Percentiles rank a stretch among this genome's conserved stretches.
Evolutionary conservation across 2,329 filamentous ascomycete species (phyloP).

Genomic region (Immersiporthe knoxdaviesiana): DNA sequence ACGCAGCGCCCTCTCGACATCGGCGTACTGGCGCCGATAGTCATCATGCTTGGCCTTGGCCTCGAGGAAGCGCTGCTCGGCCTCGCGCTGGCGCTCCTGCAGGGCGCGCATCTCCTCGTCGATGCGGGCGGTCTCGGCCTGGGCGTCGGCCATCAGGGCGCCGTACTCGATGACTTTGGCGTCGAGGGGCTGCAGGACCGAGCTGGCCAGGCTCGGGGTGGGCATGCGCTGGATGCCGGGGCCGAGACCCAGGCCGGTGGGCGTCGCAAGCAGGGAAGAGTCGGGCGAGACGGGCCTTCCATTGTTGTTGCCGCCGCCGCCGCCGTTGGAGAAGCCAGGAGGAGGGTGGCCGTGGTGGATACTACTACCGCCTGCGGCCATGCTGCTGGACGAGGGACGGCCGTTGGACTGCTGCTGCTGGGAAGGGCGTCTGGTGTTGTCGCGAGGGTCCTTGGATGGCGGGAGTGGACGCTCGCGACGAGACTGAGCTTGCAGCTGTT

Average conservation of each 20-base stretch:
- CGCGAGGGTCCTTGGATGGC: conserved; percentile 16
- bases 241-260: conserved; percentile 20
- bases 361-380: neutral
- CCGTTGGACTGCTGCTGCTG: neutral
- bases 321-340: neutral
- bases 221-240: conserved; percentile 46
- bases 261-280: neutral
- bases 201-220: conserved; percentile 47
- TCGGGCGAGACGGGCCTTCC: conserved; percentile 10
- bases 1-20: conserved; percentile 47
- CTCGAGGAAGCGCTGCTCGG: conserved; percentile 47
- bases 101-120: conserved; percentile 48
- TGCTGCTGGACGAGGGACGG: neutral
- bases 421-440: neutral
- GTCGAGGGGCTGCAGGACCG: conserved; percentile 49
- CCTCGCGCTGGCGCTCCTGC: conserved; percentile 45
- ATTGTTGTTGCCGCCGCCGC: too few relatives aligned
- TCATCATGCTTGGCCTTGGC: conserved; percentile 50
- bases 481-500: conserved; percentile 7
- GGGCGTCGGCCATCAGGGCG: conserved; percentile 45
- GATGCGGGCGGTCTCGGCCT: conserved; percentile 46
- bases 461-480: conserved; percentile 15
- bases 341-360: conserved; percentile 7
- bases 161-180: conserved; percentile 50
- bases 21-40: conserved; percentile 46